A percentile compares a stretch with the other conserved stretches of the same genome.
Conservation (phyloP, 139 green algal genomes). For the Chlamydomonas asymmetrica region DNA sequence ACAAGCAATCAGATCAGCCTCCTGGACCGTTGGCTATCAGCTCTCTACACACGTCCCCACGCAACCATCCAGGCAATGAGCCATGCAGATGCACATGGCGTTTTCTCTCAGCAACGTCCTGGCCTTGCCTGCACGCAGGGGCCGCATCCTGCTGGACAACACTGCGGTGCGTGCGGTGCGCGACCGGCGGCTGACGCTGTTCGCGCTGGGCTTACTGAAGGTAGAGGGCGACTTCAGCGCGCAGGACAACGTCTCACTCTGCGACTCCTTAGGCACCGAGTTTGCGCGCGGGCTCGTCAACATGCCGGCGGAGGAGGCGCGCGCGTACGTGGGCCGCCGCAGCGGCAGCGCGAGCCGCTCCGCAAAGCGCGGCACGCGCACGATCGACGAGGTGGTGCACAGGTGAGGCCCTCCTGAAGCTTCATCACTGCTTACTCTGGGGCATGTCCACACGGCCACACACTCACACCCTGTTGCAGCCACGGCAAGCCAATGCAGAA, state of each 20-base stretch:
- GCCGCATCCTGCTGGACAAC: conserved; percentile 69
- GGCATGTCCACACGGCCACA: too few species aligned
- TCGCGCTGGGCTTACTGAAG: conserved; percentile 73
- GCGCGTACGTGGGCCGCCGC: conserved; percentile 7
- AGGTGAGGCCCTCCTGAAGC: background rate
- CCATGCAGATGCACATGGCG: too few species aligned
- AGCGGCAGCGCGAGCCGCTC: background rate
- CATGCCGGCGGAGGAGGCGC: conserved; percentile 54
- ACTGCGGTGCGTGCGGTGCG: conserved; percentile 73
- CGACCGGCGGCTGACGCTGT: conserved; percentile 74
- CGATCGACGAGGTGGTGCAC: conserved; percentile 34
- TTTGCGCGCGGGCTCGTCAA: conserved; percentile 85
- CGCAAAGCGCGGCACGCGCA: conserved; percentile 19
- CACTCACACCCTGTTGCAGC: too few species aligned
- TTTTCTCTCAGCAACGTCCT: too few species aligned
- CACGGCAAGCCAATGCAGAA: too few species aligned
- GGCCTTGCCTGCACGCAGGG: conserved; percentile 26
- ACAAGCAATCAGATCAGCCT: background rate
- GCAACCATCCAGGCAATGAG: too few species aligned
- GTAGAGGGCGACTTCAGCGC: conserved; percentile 33
- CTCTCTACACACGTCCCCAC: background rate
- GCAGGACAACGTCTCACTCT: conserved; percentile 78
- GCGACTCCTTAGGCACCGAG: conserved; percentile 67
- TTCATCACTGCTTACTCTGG: background rate
- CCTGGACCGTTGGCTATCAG: background rate